Evolutionary conservation across 345 rosid species (phyloP), one percentile per base, ranked within the genome.

Genomic region (Sonneratia caseolaris): DNA sequence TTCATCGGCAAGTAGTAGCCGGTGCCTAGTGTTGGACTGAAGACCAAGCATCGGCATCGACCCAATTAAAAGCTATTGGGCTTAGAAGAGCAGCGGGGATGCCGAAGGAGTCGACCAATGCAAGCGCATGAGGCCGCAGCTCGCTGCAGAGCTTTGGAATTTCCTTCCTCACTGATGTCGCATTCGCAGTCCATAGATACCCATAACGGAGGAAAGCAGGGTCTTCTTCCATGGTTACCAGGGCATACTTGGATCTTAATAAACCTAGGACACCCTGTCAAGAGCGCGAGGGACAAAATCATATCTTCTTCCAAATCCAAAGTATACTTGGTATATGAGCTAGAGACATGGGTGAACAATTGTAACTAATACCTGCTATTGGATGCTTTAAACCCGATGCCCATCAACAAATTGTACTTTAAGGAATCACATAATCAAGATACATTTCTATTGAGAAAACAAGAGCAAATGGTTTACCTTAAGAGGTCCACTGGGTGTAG

Each of bases 51-150:
- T 94, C 87, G 40, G 97, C 88, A n/a, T 87, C 95, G 21, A 94
- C 84, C 97, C 98, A 94, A 78, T 94, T 73, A 67, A 79, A 91
- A 51, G 98, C 97, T 76, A 94, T 80, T 12, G 97, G 98, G 80
- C 87, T 77, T 84, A 94, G 79, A 75, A 89, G 85, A 3, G 93
- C 79, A 56, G 84, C 87, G 37, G 98, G 98, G 71, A 94, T 79
- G 70, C 97, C 95, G 12, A 87, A 88, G 48, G 97, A 89, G 71
- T 81, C 72, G 37, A 91, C 97, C 72, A 94, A 78, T 1, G 88
- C 86, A 24, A 94, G 93, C 0, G 96, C 87, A 62, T 91, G 96
- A 2, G 93, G 97, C 71, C 92, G 83, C 68, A 94, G 68, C 78
- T 91, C 93, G 11, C 83, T 65, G 86, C 98, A 94, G 32, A 91